Evolutionary conservation across 768 basidiomycete genomes (phyloP).

Genomic region (Termitomyces sp.): DNA sequence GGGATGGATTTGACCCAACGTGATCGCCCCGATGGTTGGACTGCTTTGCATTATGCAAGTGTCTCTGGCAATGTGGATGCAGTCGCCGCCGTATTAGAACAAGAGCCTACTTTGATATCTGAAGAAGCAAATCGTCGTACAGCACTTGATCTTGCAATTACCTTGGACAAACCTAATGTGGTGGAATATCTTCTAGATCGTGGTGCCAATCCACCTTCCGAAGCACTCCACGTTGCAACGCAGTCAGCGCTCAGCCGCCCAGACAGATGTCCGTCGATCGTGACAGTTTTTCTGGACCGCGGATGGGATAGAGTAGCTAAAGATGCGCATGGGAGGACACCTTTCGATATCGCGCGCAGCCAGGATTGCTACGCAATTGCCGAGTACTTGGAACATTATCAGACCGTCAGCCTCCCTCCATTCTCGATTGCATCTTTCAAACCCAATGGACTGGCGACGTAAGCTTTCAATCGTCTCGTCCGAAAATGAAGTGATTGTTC

Average conservation of each 20-base stretch:
- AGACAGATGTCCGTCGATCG: neutral
- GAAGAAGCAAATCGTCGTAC: neutral
- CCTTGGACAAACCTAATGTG: neutral
- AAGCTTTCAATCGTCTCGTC: neutral
- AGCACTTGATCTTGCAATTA: neutral
- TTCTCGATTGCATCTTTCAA: neutral
- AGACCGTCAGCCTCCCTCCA: neutral
- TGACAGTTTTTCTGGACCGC: neutral
- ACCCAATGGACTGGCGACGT: neutral
- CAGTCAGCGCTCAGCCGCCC: neutral
- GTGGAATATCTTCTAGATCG: neutral
- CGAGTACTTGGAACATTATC: neutral
- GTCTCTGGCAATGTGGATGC: neutral
- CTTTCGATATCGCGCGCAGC: neutral
- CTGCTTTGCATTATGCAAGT: neutral
- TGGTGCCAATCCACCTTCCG: neutral
- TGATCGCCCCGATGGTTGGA: neutral
- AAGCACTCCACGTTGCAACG: neutral
- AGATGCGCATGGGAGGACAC: neutral
- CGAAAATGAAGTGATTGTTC: neutral
- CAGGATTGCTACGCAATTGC: neutral
- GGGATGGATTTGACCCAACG: neutral
- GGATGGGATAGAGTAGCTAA: neutral
- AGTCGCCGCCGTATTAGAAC: neutral
- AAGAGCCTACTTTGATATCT: neutral